Evolutionary conservation across 352 stramenopile species (phyloP).

Genomic region (Phytophthora macrochlamydospora): DNA sequence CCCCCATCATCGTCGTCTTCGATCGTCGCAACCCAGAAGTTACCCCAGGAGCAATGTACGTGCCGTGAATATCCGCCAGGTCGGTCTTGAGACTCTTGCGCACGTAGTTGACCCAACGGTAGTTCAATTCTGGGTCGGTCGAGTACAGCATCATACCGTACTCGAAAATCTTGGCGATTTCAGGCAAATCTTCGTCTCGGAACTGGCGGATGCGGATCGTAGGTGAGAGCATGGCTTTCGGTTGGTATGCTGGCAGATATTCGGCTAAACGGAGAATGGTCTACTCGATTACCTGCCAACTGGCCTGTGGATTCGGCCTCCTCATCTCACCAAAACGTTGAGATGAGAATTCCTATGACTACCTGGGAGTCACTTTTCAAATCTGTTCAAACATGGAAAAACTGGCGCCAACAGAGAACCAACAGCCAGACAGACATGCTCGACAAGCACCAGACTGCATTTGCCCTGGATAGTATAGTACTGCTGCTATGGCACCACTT

Average conservation of each 20-base stretch:
- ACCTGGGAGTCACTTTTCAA: neutral
- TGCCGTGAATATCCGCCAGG: constrained; percentile 35
- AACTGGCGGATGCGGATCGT: constrained; percentile 42
- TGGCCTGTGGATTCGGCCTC: neutral
- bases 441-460: too few species aligned
- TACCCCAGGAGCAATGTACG: constrained; percentile 44
- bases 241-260: neutral
- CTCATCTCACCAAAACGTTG: neutral
- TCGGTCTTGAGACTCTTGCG: constrained; percentile 38
- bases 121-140: constrained; percentile 16
- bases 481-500: constrained; percentile 1
- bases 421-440: too few species aligned
- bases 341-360: neutral
- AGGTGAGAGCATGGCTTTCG: constrained; percentile 13
- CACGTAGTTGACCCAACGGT: constrained; percentile 37
- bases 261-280: too few species aligned
- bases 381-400: neutral
- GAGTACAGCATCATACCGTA: constrained; percentile 48
- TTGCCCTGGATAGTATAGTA: neutral
- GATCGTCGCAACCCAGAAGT: constrained; percentile 51
- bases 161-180: constrained; percentile 40
- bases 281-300: too few species aligned
- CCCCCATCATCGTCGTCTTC: constrained; percentile 21
- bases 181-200: constrained; percentile 27
- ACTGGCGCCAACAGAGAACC: too few species aligned